Evolutionary conservation across 106 monocot genomes (phyloP), one percentile per base, ranked within the genome.

Genomic region (Dioscorea alata): DNA sequence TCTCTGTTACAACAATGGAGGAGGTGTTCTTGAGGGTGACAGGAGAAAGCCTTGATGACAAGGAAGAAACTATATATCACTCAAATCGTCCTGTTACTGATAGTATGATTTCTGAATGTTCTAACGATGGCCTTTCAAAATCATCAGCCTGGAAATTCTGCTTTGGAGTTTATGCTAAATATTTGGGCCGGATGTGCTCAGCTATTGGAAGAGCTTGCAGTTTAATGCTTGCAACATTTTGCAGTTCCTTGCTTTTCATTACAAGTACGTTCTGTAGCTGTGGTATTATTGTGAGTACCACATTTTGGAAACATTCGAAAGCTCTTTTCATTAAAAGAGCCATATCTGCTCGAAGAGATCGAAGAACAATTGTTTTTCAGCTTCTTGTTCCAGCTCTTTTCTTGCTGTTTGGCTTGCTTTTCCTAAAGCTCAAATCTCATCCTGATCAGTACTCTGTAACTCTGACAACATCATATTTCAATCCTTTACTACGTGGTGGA

Each of bases 11-110:
- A 58, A 94, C 94, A 23, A 48, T 94, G 69, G 94, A 94, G 72
- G 94, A 94, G 69, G 94, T 94, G 15, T 94, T 94, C 70, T 75
- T 94, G 73, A 89, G 77, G 80, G 94, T 94, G 65, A 73, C 93
- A 49, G 83, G 82, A 23, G 80, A 89, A 67, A 61, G 35, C 50
- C 42, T 79, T 49, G 68, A 72, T 71, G 80, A 85, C 54, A 59
- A 65, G 50, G 80, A 80, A 68, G 56, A 61, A 20, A 60, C 58
- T 69, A 63, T 32, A 57, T 72, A 42, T 79, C 48, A 63, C n/a
- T 69, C 20, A 69, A 67, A 22, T 60, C 49, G 60, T 59, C n/a
- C 62, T 23, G 73, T 51, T 57, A 67, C 74, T 33, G 72, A 68
- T 10, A 50, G 2, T 62, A 6, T 67, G 19, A 50, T 64, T 63